Base-by-base conservation (phyloP, 2,329 filamentous ascomycete species). In the Xylariaceae sp. region DNA sequence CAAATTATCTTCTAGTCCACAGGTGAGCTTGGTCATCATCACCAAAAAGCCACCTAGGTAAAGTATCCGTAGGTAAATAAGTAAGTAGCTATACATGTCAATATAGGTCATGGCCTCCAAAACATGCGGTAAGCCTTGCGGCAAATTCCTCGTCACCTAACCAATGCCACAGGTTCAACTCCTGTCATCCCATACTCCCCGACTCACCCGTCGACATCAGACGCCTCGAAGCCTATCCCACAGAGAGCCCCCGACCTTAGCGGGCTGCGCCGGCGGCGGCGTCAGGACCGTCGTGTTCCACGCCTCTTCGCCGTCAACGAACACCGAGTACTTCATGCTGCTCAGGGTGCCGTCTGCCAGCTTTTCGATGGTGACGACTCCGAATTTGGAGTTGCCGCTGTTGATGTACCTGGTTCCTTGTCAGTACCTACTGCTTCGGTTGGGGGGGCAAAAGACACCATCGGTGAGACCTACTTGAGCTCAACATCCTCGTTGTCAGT, bases 321-420 rank as follows among this genome's bases (percentile, higher is more conserved):
- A 95, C 2, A 95, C 64, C 4, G 77, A 73, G 53, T 94, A 96
- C 29, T 79, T 80, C 22, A 98, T 64, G 25, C 80, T 72, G 51
- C 83, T 89, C 56, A 80, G 77, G 40, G 77, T 74, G 25, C 72
- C 72, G 8, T 72, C 68, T 2, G 72, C 66, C 4, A 75, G 70
- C 35, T 77, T 77, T 39, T 80, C 77, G 41, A 98, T 88, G 15
- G 86, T 84, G 18, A 94, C 70, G 0, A 80, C 76, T 1, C 87
- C 87, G 58, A 94, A 90, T 57, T 96, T 96, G 42, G 80, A 88
- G 51, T 87, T 89, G 2, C 90, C 90, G 38, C 81, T 75, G 2
- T 90, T 84, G 29, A 90, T 73, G 48, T 92, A 88, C 47, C 78
- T 83, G 27, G 26, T n/a, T n/a, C 13, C 1, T 28, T 32, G 45